These are phyloP conservation scores for Pythium scleroteichum DNA, from an alignment of 352 stramenopile species.

Conservation along the genomic window DNA sequence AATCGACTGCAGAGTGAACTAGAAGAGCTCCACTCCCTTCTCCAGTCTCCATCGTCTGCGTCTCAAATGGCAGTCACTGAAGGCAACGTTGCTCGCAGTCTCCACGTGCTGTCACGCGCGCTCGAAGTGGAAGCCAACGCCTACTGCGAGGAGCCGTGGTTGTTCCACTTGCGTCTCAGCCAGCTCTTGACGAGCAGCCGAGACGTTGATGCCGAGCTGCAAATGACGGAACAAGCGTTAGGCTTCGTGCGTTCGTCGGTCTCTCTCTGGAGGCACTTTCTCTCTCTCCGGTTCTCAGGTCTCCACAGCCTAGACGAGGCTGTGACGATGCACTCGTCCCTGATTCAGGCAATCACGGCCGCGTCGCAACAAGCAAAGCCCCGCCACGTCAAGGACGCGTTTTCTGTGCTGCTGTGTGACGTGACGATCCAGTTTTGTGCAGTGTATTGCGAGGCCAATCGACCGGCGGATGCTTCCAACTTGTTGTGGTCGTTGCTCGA, in stretches of 20 bases:
- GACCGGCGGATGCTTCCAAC: neutral
- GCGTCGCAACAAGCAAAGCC: slow-evolving; percentile 12
- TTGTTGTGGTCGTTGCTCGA: slow-evolving; percentile 18
- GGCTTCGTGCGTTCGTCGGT: slow-evolving; percentile 33
- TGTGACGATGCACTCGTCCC: neutral
- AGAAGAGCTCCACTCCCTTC: slow-evolving; percentile 17
- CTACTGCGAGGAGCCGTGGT: slow-evolving; percentile 39
- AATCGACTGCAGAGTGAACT: slow-evolving; percentile 24
- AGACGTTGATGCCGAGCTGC: slow-evolving; percentile 27
- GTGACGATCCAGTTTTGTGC: slow-evolving; percentile 24
- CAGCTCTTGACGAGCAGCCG: slow-evolving; percentile 13
- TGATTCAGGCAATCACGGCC: slow-evolving; percentile 10
- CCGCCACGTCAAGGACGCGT: slow-evolving; percentile 14
- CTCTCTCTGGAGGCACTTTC: slow-evolving; percentile 34
- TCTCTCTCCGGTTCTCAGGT: slow-evolving; percentile 9
- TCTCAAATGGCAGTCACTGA: slow-evolving; percentile 2
- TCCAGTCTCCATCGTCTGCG: slow-evolving; percentile 4
- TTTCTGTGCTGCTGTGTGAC: slow-evolving; percentile 29
- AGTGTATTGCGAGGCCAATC: slow-evolving; percentile 6
- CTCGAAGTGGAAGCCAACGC: slow-evolving; percentile 42
- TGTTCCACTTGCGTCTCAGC: slow-evolving; percentile 35
- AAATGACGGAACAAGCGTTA: slow-evolving; percentile 37
- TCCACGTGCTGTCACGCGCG: slow-evolving; percentile 35
- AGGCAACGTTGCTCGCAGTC: slow-evolving; percentile 22
- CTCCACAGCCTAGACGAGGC: slow-evolving; percentile 8